These are phyloP conservation scores for Chrysopogon serrulatus DNA, from an alignment of 176 grass and related monocot genomes.

Conservation along the genomic window DNA sequence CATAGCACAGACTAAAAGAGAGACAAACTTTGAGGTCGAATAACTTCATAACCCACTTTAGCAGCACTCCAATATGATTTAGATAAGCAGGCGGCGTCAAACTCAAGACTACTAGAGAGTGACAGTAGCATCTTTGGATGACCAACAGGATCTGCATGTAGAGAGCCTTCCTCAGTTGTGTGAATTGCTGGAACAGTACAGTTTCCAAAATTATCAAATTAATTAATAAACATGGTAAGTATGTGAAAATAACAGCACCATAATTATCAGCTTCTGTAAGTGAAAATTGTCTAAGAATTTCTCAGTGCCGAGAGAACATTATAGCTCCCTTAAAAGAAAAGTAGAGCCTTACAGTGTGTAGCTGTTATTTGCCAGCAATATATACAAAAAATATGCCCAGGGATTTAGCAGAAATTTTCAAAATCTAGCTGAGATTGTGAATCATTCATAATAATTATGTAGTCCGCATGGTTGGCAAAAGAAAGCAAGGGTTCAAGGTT, in stretches of 20 bases:
- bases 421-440: background rate
- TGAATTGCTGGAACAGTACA: background rate
- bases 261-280: background rate
- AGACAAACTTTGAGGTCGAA: background rate
- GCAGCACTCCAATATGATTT: background rate
- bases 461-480: background rate
- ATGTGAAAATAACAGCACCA: background rate
- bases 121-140: conserved; percentile 1
- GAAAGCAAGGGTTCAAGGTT: background rate
- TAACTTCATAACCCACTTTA: background rate
- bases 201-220: background rate
- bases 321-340: background rate
- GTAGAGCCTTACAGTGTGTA: background rate
- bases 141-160: conserved; percentile 8
- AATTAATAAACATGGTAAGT: background rate
- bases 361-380: background rate
- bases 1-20: background rate
- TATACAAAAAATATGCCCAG: background rate
- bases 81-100: background rate
- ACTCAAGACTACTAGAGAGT: background rate
- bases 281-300: background rate
- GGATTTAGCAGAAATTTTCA: background rate
- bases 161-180: background rate
- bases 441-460: background rate
- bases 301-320: background rate